Conservation (phyloP, 768 basidiomycete genomes). For the Tulasnella sp. region DNA sequence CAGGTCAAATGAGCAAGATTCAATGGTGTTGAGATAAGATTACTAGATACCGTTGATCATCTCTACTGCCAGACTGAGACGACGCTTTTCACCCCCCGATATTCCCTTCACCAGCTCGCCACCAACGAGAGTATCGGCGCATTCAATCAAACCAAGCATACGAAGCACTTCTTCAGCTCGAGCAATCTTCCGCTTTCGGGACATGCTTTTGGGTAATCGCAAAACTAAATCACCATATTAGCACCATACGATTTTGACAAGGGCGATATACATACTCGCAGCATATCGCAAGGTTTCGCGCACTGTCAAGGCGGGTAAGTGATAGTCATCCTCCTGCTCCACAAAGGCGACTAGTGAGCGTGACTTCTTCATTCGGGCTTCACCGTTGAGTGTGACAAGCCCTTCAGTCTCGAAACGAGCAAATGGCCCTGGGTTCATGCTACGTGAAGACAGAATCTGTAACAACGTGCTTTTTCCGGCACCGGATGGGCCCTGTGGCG, state of each 20-base stretch:
- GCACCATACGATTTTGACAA: too few species aligned
- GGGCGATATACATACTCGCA: conserved; percentile 21
- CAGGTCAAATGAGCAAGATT: conserved; percentile 23
- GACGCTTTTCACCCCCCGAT: conserved; percentile 37
- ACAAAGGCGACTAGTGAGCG: conserved; percentile 26
- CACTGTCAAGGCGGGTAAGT: conserved; percentile 28
- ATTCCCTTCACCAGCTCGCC: conserved; percentile 34
- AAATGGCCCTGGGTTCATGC: conserved; percentile 23
- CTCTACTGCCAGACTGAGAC: conserved; percentile 34
- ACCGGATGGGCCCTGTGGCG: conserved; percentile 19
- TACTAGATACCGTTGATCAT: conserved; percentile 20
- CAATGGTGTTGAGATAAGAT: neutral
- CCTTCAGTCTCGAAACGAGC: conserved; percentile 26
- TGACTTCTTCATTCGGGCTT: conserved; percentile 13
- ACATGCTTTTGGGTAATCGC: conserved; percentile 27
- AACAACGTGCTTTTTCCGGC: conserved; percentile 28
- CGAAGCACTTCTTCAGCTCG: conserved; percentile 35
- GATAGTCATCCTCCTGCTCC: conserved; percentile 32
- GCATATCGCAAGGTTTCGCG: conserved; percentile 30
- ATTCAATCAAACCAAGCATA: conserved; percentile 35
- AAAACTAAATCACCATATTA: conserved; percentile 19
- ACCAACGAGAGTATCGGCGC: conserved; percentile 36
- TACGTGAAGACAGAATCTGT: conserved; percentile 27
- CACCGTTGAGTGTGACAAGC: conserved; percentile 25
- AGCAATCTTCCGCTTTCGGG: conserved; percentile 27